Base-by-base conservation (phyloP, 345 rosid species). In the Cardamine occulta region DNA sequence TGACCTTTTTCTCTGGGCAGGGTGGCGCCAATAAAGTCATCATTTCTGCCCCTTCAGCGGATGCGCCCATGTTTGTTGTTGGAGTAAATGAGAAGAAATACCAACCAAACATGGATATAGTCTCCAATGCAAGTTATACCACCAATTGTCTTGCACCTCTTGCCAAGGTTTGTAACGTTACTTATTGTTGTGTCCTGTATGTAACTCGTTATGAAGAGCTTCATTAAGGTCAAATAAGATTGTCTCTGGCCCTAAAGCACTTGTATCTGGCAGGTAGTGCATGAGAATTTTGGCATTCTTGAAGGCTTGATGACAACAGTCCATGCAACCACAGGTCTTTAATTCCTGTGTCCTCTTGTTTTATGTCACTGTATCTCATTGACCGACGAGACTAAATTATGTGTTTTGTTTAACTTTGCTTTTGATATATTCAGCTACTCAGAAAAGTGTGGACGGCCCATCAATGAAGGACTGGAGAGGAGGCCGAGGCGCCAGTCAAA, bases 381-480 rank as follows among this genome's bases (percentile, higher is more conserved):
- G 14, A 19, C 37, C 21, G 7, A 26, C 4, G 3, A 68, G 42
- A 63, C 63, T 68, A 52, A 48, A 52, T 31, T 54, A 32, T 52
- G 9, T 29, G 9, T 53, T 29, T 68, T 60, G 37, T n/a, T 68
- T 39, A 21, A 4, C 74, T 63, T 76, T 64, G 40, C 19, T 8
- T 55, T 55, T 15, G 60, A 51, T 31, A 48, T 68, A 63, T 82
- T 66, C 83, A 93, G 98, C 98, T 21, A 93, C 97, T 37, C 98
- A 93, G 73, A 93, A 93, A 82, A 86, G 97, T 23, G 98, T 93
- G 24, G 98, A 93, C 74, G 96, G 97, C 49, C 97, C 97, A 63
- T 94, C 98, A 29, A 89, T 80, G 97, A 94, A 94, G 83, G 98
- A 94, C 76, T 94, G 98, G 98, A 79, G 97, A 82, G 98, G 98